Evolutionary conservation across 306 rosid genomes (phyloP).

Genomic region (Medicago ruthenica): DNA sequence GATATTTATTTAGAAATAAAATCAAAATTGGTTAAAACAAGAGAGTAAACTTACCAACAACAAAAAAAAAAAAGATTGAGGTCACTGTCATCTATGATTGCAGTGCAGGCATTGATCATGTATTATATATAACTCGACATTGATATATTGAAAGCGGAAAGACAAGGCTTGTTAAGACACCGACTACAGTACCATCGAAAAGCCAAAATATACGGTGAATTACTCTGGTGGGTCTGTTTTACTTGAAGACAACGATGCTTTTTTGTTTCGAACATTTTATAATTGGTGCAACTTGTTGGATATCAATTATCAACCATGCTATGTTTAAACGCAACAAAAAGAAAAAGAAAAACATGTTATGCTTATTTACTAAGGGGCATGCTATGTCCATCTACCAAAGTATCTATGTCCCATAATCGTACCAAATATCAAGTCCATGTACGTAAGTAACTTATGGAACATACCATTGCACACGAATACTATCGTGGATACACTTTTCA

Average conservation of each 20-base stretch:
- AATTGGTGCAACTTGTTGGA: background rate
- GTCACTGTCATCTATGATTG: constrained; percentile 27
- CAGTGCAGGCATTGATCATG: constrained; percentile 37
- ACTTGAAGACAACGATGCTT: constrained; percentile 9
- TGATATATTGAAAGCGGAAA: constrained; percentile 39
- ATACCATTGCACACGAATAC: too few species aligned
- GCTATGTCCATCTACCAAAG: background rate
- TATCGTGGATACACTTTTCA: too few species aligned
- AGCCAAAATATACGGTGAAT: constrained; percentile 54
- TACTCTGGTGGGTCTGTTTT: constrained; percentile 36
- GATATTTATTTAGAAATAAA: background rate
- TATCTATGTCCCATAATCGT: background rate
- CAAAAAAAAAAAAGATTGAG: background rate
- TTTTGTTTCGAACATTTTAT: background rate
- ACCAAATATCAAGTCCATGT: background rate
- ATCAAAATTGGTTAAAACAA: background rate
- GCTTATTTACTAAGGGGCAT: background rate
- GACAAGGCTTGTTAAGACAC: constrained; percentile 31
- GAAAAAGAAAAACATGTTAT: too few species aligned
- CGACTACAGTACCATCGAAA: constrained; percentile 30
- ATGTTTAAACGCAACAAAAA: too few species aligned
- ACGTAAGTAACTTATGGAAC: too few species aligned
- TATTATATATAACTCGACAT: background rate
- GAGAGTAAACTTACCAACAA: background rate
- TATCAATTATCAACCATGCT: background rate